Conservation (phyloP, 345 rosid genomes). For the Lumnitzera racemosa region DNA sequence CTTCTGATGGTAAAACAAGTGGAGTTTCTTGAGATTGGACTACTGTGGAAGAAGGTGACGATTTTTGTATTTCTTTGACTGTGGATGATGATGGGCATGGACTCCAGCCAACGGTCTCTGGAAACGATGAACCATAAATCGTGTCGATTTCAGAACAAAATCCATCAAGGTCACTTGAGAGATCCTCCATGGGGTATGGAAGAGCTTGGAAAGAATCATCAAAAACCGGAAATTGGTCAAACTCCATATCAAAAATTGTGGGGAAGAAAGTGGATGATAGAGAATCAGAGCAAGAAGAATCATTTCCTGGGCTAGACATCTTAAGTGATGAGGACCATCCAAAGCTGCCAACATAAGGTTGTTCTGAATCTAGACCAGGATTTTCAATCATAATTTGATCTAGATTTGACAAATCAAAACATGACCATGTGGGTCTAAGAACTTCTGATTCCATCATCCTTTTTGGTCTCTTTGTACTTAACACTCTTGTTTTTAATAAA, state of each 20-base stretch:
- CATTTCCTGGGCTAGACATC: too few relatives aligned
- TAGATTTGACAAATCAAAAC: slow-evolving; percentile 6
- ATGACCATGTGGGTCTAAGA: slow-evolving; percentile 26
- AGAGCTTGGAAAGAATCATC: too few relatives aligned
- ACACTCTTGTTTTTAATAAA: not conserved
- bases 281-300: too few relatives aligned
- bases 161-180: not conserved
- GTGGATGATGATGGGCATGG: slow-evolving; percentile 17
- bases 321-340: slow-evolving; percentile 20
- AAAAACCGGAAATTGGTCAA: too few relatives aligned
- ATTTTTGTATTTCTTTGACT: slow-evolving; percentile 12
- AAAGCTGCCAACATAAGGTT: slow-evolving; percentile 4
- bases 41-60: not conserved
- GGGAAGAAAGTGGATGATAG: too few relatives aligned
- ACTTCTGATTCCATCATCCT: slow-evolving; percentile 22
- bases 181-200: not conserved
- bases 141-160: not conserved
- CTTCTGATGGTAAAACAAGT: slow-evolving; percentile 18
- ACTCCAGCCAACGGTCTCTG: slow-evolving; percentile 16
- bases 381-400: not conserved
- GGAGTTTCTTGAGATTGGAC: not conserved
- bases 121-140: too few relatives aligned
- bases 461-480: not conserved
- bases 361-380: slow-evolving; percentile 6
- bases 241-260: too few relatives aligned